Base-by-base conservation (phyloP, 345 rosid genomes). In the Eucalyptus albens region DNA sequence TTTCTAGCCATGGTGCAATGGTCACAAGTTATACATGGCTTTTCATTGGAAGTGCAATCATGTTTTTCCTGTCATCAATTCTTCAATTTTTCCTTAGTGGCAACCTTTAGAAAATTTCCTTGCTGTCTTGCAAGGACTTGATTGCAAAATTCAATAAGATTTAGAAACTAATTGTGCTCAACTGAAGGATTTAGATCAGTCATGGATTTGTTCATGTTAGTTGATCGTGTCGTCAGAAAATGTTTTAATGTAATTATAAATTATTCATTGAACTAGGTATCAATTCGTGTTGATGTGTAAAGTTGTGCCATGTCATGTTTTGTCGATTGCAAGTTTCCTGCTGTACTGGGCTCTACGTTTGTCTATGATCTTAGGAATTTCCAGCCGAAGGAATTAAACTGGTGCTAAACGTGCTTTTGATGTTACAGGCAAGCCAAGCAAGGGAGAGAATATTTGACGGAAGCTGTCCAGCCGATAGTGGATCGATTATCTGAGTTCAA, bases 381-480 rank as follows among this genome's bases (percentile, higher is more conserved):
- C 69, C 31, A 62, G n/a, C 16, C 1, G 14, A 62, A 62, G 69
- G 69, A 72, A 17, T 72, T 37, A 72, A 33, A 14, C 21, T 17
- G 82, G 82, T 33, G 82, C 45, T 72, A 10, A 37, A 33, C 82
- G 19, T 19, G 37, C 44, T 72, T 72, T 33, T 33, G 82, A 42
- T 72, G 82, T 72, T 33, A 90, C 93, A 95, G 97, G 95, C 94
- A 56, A 89, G 59, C 29, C 91, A 91, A 87, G 94, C 95, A 50
- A 93, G 93, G 88, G 91, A 93, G 80, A 93, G 95, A 89, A 45
- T 92, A 67, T 91, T 91, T 49, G 67, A 89, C 19, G 90, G 88
- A 87, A 86, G 81, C 82, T 17, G 11, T 72, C 10, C 82, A 19
- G 82, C 82, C 82, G 45, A 33, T 72, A 37, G 10, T 72, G 26